Conservation (phyloP, 495 filamentous ascomycete genomes). For the Letharia lupina region DNA sequence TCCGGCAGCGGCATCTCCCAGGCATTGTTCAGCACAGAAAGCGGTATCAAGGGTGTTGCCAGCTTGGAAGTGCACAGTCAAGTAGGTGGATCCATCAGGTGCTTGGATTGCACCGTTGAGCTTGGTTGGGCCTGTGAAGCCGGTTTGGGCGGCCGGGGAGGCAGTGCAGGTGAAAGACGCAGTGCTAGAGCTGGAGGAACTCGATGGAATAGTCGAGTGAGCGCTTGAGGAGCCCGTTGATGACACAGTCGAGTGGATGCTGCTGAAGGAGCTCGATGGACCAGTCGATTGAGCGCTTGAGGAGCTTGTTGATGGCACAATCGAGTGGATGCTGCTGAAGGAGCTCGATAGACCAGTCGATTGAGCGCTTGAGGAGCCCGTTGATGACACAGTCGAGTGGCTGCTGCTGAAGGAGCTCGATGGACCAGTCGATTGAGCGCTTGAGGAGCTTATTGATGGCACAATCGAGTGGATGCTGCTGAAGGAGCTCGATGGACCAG, state of each 20-base stretch:
- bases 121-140: background rate
- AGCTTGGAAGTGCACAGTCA: background rate
- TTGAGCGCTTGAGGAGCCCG: background rate
- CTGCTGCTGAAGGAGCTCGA: too few relatives aligned
- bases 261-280: background rate
- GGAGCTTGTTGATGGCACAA: background rate
- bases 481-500: too few relatives aligned
- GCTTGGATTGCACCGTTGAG: slow-evolving; percentile 1
- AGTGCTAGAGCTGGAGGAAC: background rate
- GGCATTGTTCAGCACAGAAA: background rate
- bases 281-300: background rate
- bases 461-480: too few relatives aligned
- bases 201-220: background rate
- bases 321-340: too few relatives aligned
- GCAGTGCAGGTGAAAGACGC: background rate
- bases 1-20: background rate
- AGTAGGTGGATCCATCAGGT: background rate
- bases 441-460: too few relatives aligned
- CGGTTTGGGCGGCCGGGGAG: background rate
- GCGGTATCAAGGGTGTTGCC: slow-evolving; percentile 1
- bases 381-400: too few relatives aligned
- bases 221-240: background rate
- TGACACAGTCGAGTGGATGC: too few relatives aligned
- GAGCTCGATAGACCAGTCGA: too few relatives aligned
- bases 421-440: too few relatives aligned